phyloP scores from a whole-genome alignment of 2,329 filamentous ascomycete species.

The Drechmeria coniospora region DNA sequence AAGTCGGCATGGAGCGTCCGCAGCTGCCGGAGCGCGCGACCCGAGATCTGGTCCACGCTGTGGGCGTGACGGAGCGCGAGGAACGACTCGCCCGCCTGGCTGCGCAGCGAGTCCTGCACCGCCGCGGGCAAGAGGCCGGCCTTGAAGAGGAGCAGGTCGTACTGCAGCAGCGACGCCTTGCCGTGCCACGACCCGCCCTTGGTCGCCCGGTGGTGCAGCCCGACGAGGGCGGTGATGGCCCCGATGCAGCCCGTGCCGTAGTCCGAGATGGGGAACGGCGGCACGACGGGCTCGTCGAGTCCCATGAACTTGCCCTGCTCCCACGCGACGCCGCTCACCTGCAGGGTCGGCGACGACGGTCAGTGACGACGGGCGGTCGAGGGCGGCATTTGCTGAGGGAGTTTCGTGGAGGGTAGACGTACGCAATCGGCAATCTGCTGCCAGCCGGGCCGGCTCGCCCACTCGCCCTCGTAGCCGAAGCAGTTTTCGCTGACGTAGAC shows the following conservation, averaged over 20 bases:
- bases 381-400: neutral
- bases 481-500: conserved; percentile 59
- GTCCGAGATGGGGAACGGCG: conserved; percentile 47
- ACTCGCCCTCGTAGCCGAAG: conserved; percentile 46
- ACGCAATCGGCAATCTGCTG: conserved; percentile 56
- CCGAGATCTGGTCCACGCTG: conserved; percentile 50
- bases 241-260: conserved; percentile 62
- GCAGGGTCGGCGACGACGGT: conserved; percentile 5
- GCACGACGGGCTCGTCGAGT: conserved; percentile 46
- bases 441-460: conserved; percentile 51
- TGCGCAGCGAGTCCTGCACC: conserved; percentile 35
- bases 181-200: conserved; percentile 52
- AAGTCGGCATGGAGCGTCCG: conserved; percentile 35
- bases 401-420: conserved; percentile 5
- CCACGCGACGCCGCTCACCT: conserved; percentile 42
- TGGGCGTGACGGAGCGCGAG: conserved; percentile 42
- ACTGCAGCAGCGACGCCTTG: conserved; percentile 49
- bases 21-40: conserved; percentile 40
- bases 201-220: conserved; percentile 46
- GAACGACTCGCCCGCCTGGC: conserved; percentile 34
- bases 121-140: conserved; percentile 39
- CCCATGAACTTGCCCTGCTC: conserved; percentile 48
- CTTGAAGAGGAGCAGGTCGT: conserved; percentile 49
- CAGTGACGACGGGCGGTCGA: neutral
- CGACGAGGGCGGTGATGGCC: conserved; percentile 48